phyloP scores from a whole-genome alignment of 2,329 filamentous ascomycete genomes.

The Alternaria sp. region DNA sequence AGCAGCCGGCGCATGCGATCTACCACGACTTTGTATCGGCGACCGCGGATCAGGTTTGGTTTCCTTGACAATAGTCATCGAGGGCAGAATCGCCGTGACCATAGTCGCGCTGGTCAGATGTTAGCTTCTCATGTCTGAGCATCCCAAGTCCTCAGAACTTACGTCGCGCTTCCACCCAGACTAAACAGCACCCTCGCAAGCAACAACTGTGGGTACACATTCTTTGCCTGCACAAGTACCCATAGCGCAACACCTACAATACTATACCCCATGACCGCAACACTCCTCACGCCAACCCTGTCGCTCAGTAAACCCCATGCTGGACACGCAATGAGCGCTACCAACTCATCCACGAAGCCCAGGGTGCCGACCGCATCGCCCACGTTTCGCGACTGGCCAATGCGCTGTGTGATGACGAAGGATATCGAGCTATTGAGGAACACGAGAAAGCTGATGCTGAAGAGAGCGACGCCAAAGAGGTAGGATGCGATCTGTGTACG shows the following conservation, averaged over 20 bases:
- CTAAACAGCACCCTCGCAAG: conserved; percentile 88
- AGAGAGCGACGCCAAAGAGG: conserved; percentile 81
- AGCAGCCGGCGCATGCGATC: conserved; percentile 66
- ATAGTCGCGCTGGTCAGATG: conserved; percentile 71
- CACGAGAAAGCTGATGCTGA: conserved; percentile 88
- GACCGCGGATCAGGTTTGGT: conserved; percentile 35
- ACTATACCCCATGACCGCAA: conserved; percentile 76
- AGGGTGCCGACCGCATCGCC: conserved; percentile 85
- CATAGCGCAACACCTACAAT: conserved; percentile 81
- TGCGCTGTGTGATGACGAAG: conserved; percentile 84
- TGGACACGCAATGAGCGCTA: conserved; percentile 82
- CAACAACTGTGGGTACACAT: conserved; percentile 88
- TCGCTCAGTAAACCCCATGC: conserved; percentile 81
- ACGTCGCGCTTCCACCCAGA: conserved; percentile 88
- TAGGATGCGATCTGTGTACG: conserved; percentile 71
- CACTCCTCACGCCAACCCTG: conserved; percentile 73
- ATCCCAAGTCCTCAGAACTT: conserved; percentile 29
- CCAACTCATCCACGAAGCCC: conserved; percentile 83
- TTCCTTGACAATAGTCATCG: conserved; percentile 59
- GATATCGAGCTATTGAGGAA: conserved; percentile 86
- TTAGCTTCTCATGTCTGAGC: conserved; percentile 19
- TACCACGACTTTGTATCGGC: conserved; percentile 43
- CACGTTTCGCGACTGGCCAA: conserved; percentile 75
- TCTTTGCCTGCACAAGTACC: conserved; percentile 82
- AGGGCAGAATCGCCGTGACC: conserved; percentile 93